Conservation (phyloP, 306 rosid genomes). For the Lotus japonicus region DNA sequence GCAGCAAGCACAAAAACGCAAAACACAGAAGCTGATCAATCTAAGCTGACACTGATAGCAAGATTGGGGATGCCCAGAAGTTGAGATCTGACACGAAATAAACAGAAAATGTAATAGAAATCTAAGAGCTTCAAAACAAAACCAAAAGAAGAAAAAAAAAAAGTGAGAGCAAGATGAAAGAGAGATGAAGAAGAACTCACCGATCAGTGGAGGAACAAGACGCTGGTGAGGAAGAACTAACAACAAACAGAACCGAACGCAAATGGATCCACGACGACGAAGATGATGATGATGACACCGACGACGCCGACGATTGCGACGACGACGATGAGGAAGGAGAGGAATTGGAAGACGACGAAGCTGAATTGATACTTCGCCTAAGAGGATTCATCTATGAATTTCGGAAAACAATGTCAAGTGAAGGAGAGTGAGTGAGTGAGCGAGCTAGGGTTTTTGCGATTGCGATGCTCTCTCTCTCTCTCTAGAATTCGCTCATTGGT, state of each 20-base stretch:
- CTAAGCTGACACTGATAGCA: conserved; percentile 36
- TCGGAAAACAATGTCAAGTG: conserved; percentile 27
- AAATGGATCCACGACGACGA: conserved; percentile 92
- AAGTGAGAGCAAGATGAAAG: conserved; percentile 17
- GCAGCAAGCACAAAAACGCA: conserved; percentile 19
- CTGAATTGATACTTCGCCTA: conserved; percentile 78
- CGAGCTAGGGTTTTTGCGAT: conserved; percentile 31
- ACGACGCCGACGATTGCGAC: conserved; percentile 31
- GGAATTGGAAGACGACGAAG: conserved; percentile 70
- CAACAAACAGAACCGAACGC: conserved; percentile 98
- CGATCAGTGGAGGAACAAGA: conserved; percentile 96
- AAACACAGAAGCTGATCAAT: conserved; percentile 39
- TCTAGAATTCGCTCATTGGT: conserved; percentile 21
- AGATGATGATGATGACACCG: conserved; percentile 20
- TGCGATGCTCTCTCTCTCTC: conserved; percentile 6
- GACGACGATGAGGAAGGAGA: conserved; percentile 66
- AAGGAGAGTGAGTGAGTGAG: neutral
- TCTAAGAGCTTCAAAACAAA: conserved; percentile 8
- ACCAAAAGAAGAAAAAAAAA: neutral
- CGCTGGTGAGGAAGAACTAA: conserved; percentile 96
- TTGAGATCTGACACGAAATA: conserved; percentile 58
- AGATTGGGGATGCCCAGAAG: conserved; percentile 26
- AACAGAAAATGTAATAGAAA: conserved; percentile 33
- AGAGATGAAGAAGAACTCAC: conserved; percentile 59
- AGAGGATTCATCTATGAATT: conserved; percentile 83